phyloP scores from a whole-genome alignment of 225 moss, liverwort and hornwort genomes.

The Rhytidiadelphus loreus region DNA sequence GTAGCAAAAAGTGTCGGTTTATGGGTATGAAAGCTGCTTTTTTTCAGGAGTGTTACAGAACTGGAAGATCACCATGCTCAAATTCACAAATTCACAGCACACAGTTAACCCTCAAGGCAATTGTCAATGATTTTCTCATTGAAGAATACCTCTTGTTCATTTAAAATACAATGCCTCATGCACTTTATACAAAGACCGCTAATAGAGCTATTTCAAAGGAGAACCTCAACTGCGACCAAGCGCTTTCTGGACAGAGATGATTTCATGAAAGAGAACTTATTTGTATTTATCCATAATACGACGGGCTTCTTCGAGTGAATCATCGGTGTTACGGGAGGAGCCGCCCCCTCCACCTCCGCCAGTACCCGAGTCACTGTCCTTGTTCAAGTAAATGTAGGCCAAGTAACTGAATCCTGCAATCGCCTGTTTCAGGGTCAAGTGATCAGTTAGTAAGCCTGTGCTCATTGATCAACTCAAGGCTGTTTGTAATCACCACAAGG shows the following conservation, averaged over 20 bases:
- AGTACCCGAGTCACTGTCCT: conserved; percentile 42
- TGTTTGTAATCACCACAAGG: neutral
- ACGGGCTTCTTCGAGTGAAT: conserved; percentile 77
- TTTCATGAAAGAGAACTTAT: neutral
- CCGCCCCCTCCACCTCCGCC: conserved; percentile 28
- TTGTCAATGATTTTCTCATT: neutral
- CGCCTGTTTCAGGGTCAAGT: conserved; percentile 54
- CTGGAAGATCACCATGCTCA: neutral
- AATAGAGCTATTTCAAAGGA: neutral
- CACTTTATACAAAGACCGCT: neutral
- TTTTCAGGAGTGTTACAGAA: neutral
- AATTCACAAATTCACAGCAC: neutral
- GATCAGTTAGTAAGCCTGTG: neutral
- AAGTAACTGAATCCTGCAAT: conserved; percentile 68
- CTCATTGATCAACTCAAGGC: neutral
- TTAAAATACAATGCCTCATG: conserved; percentile 9
- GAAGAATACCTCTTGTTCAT: neutral
- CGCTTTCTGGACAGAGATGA: neutral
- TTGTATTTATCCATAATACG: conserved; percentile 92
- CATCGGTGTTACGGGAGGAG: conserved; percentile 33
- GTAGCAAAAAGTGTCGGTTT: neutral
- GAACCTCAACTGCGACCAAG: neutral
- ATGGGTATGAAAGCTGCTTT: neutral
- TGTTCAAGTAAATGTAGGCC: conserved; percentile 52
- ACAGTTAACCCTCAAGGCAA: neutral